Evolutionary conservation across 2,329 filamentous ascomycete species (phyloP), one percentile per base, ranked within the genome.

Genomic region (Aspergillus sp.): DNA sequence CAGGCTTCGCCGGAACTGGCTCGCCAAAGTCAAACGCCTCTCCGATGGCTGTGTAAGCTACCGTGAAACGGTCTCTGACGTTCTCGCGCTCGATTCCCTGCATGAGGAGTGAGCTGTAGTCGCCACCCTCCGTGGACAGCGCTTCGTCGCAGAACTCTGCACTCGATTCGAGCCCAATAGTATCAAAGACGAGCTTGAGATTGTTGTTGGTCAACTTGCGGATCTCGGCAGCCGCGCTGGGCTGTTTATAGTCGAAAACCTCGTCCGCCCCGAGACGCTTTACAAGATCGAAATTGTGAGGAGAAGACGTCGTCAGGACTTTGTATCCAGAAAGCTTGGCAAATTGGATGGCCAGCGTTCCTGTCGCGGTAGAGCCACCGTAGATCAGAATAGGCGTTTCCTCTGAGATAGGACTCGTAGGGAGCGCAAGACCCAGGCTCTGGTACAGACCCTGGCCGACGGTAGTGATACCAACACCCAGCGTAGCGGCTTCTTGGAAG

Each of bases 391-490:
- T 49, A 9, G 60, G 56, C 14, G 47, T 45, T 2, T 44, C 38
- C 13, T 52, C 47, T 22, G 58, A 55, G 0, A 57, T 54, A 4
- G 64, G 63, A 2, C 61, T 50, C 4, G 52, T 55, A 10, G 69
- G 67, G 17, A 64, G 50, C 13, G 54, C 56, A 4, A 72, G 57
- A 22, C 59, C 51, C 47, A 69, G 38, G 26, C 51, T 60, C 53
- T 73, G 69, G 52, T 71, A 74, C n/a, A 75, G 55, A 0, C 57
- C 65, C 58, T 82, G 80, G 0, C 75, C 79, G 4, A 79, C 74
- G 2, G 81, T 83, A 2, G 68, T 71, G 42, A 82, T 67, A 3
- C 78, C 80, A 0, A 80, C 72, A 2, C 78, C 78, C 1, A 83
- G 62, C 0, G 80, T 82, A 1, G 77, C 69, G 0, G 78, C 81